Evolutionary conservation across 2,329 filamentous ascomycete genomes (phyloP).

Genomic region (Penicillium sp.): DNA sequence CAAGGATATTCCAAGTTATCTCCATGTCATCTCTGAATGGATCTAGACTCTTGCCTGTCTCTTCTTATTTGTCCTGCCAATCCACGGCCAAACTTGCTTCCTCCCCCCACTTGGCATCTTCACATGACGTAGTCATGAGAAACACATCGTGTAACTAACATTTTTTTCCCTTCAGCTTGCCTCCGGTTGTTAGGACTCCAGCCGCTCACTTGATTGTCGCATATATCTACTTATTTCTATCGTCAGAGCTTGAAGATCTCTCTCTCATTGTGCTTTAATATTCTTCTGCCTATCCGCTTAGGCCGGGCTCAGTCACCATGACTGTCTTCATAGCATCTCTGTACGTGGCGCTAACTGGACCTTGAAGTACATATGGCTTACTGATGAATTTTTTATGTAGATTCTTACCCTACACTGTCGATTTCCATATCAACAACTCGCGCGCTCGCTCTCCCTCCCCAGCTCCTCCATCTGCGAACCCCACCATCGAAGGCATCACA

Average conservation of each 20-base stretch:
- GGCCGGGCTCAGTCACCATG: constrained; percentile 40
- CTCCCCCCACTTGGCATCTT: constrained; percentile 9
- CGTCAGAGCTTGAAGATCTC: background rate
- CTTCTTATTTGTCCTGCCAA: background rate
- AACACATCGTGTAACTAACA: constrained; percentile 17
- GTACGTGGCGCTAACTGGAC: constrained; percentile 40
- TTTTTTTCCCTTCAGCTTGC: constrained; percentile 10
- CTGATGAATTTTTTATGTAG: constrained; percentile 45
- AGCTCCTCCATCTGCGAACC: constrained; percentile 26
- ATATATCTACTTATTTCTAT: constrained; percentile 1
- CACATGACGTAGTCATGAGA: constrained; percentile 37
- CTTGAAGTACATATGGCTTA: constrained; percentile 4
- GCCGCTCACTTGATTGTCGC: background rate
- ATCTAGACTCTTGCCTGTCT: background rate
- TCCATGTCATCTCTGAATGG: background rate
- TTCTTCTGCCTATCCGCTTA: constrained; percentile 6
- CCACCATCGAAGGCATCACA: constrained; percentile 26
- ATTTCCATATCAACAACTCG: constrained; percentile 65
- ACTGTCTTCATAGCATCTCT: constrained; percentile 60
- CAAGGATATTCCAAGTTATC: background rate
- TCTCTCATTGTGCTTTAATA: constrained; percentile 1
- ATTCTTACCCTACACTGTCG: constrained; percentile 87
- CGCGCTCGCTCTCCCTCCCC: constrained; percentile 42
- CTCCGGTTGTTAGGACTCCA: background rate
- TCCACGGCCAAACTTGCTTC: constrained; percentile 2